Conservation (phyloP, 1,284 basidiomycete species). For the Ceratobasidium sp. region DNA sequence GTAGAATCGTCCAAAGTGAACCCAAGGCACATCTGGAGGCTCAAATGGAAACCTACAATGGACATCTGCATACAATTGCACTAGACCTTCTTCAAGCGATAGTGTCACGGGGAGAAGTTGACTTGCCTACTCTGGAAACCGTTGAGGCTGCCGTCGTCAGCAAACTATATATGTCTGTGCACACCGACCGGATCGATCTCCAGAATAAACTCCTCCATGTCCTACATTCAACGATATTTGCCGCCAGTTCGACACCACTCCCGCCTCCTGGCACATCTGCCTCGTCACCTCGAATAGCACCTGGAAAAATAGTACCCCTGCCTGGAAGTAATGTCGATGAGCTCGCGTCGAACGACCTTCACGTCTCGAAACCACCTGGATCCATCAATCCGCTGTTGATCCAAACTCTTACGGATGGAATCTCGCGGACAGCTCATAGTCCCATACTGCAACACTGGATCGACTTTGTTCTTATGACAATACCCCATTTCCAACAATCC, state of each 20-base stretch:
- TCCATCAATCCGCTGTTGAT: conserved; percentile 71
- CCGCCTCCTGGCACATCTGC: conserved; percentile 2
- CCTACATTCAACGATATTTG: conserved; percentile 84
- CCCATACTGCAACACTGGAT: conserved; percentile 94
- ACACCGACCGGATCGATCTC: conserved; percentile 77
- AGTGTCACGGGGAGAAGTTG: conserved; percentile 82
- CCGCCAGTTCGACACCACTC: conserved; percentile 33
- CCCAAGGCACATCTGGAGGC: conserved; percentile 65
- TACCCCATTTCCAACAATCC: conserved; percentile 83
- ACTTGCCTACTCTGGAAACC: conserved; percentile 68
- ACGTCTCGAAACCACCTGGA: conserved; percentile 48
- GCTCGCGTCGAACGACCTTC: not conserved
- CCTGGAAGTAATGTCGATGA: conserved; percentile 40
- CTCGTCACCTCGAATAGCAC: conserved; percentile 24
- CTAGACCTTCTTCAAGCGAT: conserved; percentile 88
- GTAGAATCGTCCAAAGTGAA: conserved; percentile 82
- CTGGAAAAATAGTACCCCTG: conserved; percentile 31
- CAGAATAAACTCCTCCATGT: conserved; percentile 95
- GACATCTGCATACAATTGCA: conserved; percentile 76
- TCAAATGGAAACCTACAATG: conserved; percentile 73
- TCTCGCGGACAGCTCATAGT: conserved; percentile 76
- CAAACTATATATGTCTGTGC: conserved; percentile 82
- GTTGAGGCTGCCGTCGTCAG: conserved; percentile 80
- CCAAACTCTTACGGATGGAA: conserved; percentile 84
- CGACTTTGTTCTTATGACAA: conserved; percentile 93